A percentile compares a stretch with the other conserved stretches of the same genome.
These are phyloP conservation scores for Phytophthora lateralis DNA, from an alignment of 352 stramenopile species.

Conservation along the genomic window DNA sequence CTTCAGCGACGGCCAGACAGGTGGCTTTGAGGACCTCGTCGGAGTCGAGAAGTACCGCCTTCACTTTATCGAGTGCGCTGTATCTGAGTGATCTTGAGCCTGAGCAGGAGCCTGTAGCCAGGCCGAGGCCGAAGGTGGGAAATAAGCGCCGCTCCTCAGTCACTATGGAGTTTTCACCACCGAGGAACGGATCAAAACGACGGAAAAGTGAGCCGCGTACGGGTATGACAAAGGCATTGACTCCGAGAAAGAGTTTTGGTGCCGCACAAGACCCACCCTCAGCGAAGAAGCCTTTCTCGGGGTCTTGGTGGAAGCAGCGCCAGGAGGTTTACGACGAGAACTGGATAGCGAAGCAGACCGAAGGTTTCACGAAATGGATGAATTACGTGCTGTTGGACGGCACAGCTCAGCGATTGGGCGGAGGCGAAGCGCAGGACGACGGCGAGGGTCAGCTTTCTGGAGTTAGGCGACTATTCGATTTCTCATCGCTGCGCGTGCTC, in stretches of 20 bases:
- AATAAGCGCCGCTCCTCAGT: slow-evolving; percentile 44
- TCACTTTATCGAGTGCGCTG: slow-evolving; percentile 12
- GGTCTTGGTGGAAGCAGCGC: slow-evolving; percentile 79
- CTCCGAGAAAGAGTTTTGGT: slow-evolving; percentile 14
- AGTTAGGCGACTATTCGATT: slow-evolving; percentile 49
- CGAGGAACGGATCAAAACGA: slow-evolving; percentile 35
- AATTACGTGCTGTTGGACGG: slow-evolving; percentile 85
- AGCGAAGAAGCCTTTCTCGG: slow-evolving; percentile 33
- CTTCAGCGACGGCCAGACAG: slow-evolving; percentile 5
- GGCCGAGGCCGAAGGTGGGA: slow-evolving; percentile 15
- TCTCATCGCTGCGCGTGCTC: slow-evolving; percentile 72
- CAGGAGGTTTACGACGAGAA: slow-evolving; percentile 74
- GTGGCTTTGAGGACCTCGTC: background rate
- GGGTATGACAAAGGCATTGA: slow-evolving; percentile 10
- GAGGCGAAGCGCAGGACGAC: slow-evolving; percentile 18
- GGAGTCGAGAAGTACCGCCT: slow-evolving; percentile 7
- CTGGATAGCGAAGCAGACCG: slow-evolving; percentile 82
- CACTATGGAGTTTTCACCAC: slow-evolving; percentile 51
- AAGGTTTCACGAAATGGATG: slow-evolving; percentile 88
- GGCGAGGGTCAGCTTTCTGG: slow-evolving; percentile 12
- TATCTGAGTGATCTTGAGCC: slow-evolving; percentile 11
- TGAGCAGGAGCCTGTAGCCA: slow-evolving; percentile 24
- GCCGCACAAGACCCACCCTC: slow-evolving; percentile 4
- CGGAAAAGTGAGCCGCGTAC: slow-evolving; percentile 25
- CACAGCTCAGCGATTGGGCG: slow-evolving; percentile 41